These are phyloP conservation scores for Lactifluus subvellereus DNA, from an alignment of 768 basidiomycete species.

Conservation along the genomic window DNA sequence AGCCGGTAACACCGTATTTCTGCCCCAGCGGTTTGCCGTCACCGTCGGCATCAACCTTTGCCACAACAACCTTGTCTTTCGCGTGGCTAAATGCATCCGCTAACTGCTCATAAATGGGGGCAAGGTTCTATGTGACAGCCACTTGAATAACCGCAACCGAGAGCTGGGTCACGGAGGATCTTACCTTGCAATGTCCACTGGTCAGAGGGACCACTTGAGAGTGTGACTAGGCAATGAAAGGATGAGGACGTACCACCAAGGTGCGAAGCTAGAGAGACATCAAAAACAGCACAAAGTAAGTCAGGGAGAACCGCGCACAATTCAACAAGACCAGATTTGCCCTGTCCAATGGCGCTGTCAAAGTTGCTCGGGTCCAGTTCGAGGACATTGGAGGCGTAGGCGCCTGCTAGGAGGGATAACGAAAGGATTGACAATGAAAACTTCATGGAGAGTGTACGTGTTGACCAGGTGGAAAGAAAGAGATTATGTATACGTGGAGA, in stretches of 20 bases:
- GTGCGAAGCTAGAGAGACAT: conserved; percentile 56
- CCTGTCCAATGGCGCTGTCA: conserved; percentile 66
- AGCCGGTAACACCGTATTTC: conserved; percentile 77
- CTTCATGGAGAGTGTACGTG: conserved; percentile 44
- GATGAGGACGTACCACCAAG: conserved; percentile 68
- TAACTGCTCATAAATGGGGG: conserved; percentile 82
- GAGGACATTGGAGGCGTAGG: conserved; percentile 73
- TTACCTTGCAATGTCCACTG: conserved; percentile 85
- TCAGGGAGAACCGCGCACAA: conserved; percentile 55
- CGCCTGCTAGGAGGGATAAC: conserved; percentile 49
- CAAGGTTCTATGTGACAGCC: conserved; percentile 57
- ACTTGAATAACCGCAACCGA: not conserved
- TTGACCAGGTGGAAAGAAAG: not conserved
- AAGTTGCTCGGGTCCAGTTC: conserved; percentile 75
- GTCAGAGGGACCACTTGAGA: not conserved
- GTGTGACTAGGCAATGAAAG: not conserved
- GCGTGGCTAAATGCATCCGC: conserved; percentile 78
- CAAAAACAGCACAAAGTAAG: not conserved
- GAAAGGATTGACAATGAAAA: conserved; percentile 51
- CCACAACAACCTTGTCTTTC: conserved; percentile 80
- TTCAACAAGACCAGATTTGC: conserved; percentile 81
- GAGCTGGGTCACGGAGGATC: conserved; percentile 1
- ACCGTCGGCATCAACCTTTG: conserved; percentile 92
- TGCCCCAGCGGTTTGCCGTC: conserved; percentile 69
- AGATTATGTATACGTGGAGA: conserved; percentile 8